Base-by-base conservation (phyloP, 2,329 filamentous ascomycete species). In the Massarina eburnea region DNA sequence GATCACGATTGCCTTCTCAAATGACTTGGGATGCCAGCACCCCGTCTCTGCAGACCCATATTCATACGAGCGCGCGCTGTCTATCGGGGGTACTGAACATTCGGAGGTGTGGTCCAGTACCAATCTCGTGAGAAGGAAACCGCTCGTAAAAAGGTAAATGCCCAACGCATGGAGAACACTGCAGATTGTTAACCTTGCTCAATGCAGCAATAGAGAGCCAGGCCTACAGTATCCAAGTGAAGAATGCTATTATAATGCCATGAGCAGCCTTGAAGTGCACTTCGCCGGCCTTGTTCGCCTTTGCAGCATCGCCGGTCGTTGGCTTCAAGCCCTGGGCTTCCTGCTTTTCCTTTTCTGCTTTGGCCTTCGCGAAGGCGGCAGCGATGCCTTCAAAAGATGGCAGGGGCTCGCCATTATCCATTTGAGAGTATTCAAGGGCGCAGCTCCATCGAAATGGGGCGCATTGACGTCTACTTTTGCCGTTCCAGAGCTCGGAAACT, bases 1-100 rank as follows among this genome's bases (percentile, higher is more conserved):
- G 45, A 99, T 81, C 19, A 99, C 81, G 37, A 99, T 85, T 9
- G 92, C 91, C 67, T 91, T 94, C 52, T 95, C 83, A 66, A 97
- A 99, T 2, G 84, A 89, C 74, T 90, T 95, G 26, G 91, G 89
- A 68, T 97, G 91, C 94, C 94, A 99, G 78, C 94, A 99, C 54
- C 94, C 94, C 46, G 79, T 76, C 18, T 81, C 68, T 18, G 71
- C 54, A 21, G 71, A 69, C 30, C 73, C 73, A 2, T 71, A 57
- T 15, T 55, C 61, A 47, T 74, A 69, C 43, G 58, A 50, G 24
- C 55, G 62, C 43, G 54, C 51, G 15, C 66, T 53, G 26, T 81
- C 77, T 47, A 88, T 81, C 3, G 94, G 92, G 39, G 88, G 83
- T 45, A 87, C 79, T 39, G 85, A 84, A 70, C 91, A 88, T 67